Base-by-base conservation (phyloP, 768 basidiomycete species). In the Mycena sanguinolenta region DNA sequence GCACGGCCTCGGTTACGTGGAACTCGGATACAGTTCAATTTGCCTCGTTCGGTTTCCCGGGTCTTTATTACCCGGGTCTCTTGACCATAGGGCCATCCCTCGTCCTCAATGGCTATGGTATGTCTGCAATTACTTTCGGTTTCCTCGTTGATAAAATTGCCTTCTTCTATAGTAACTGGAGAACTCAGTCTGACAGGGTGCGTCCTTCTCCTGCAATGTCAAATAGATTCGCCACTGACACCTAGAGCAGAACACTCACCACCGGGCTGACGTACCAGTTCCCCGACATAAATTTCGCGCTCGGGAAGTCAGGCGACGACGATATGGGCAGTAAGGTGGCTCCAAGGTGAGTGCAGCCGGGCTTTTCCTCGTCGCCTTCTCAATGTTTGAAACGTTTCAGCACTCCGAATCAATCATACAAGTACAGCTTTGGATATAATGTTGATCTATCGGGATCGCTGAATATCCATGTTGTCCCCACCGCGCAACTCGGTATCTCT, bases 41-140 rank as follows among this genome's bases (percentile, higher is more conserved):
- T n/a, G 30, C 34, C 30, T 12, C 55, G 38, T 19, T 61, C 13
- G 59, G 59, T 3, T 61, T 61, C 59, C 59, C 59, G 3, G 59
- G 59, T 6, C 59, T 61, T 14, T 61, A 61, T 13, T 61, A 61
- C 17, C 53, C 53, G 6, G 53, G 53, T 54, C 53, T 54, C 14
- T 54, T 54, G 53, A 54, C 53, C 19, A 54, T 54, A 8, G 53
- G 53, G 12, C 53, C 53, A 2, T 54, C 53, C 9, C 30, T 54
- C 10, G 53, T 13, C 9, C 9, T 54, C 53, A 54, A 54, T 14
- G 53, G 53, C 10, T 54, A 54, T 21, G 34, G 53, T 54, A 32
- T 30, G 53, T 54, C 10, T 54, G 30, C 10, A 44, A 16, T 54
- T 54, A 16, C 17, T 32, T 14, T 21, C 53, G 21, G 7, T 32